A percentile compares a stretch with the other conserved stretches of the same genome.
Conservation (phyloP, 768 basidiomycete species). For the Asterophora lycoperdoides region DNA sequence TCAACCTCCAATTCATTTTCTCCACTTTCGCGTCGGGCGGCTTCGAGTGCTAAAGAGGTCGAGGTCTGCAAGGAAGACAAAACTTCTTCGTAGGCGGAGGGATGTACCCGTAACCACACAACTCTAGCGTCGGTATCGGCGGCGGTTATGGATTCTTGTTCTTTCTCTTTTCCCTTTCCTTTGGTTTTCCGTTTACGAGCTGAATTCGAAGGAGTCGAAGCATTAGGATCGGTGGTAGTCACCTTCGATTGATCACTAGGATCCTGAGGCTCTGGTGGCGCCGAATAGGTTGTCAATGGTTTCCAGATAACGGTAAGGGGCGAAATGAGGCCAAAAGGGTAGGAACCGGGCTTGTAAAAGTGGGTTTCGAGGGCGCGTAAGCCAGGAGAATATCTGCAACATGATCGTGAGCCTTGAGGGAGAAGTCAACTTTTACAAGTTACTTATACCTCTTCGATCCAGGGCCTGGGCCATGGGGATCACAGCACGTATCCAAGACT, state of each 20-base stretch:
- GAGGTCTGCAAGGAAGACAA: constrained; percentile 48
- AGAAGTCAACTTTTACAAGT: neutral
- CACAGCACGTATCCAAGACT: constrained; percentile 54
- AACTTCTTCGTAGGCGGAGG: constrained; percentile 58
- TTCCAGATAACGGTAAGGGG: constrained; percentile 76
- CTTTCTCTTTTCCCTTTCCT: constrained; percentile 29
- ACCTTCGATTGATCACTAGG: neutral
- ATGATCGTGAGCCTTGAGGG: neutral
- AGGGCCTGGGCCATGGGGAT: constrained; percentile 59
- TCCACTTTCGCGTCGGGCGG: constrained; percentile 18
- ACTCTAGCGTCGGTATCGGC: constrained; percentile 30
- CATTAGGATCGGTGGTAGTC: constrained; percentile 5
- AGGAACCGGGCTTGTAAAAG: constrained; percentile 57
- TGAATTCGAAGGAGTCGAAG: constrained; percentile 3
- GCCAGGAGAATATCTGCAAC: constrained; percentile 58
- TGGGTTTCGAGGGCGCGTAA: constrained; percentile 62
- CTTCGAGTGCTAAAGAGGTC: constrained; percentile 46
- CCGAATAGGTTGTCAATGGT: constrained; percentile 25
- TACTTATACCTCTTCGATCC: constrained; percentile 51
- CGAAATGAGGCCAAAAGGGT: constrained; percentile 68
- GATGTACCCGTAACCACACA: constrained; percentile 81
- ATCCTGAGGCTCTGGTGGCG: constrained; percentile 3
- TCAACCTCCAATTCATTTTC: constrained; percentile 44
- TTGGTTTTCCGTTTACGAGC: constrained; percentile 24
- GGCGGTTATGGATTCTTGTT: constrained; percentile 14